Evolutionary conservation across 345 rosid species (phyloP).

Genomic region (Noccaea caerulescens): DNA sequence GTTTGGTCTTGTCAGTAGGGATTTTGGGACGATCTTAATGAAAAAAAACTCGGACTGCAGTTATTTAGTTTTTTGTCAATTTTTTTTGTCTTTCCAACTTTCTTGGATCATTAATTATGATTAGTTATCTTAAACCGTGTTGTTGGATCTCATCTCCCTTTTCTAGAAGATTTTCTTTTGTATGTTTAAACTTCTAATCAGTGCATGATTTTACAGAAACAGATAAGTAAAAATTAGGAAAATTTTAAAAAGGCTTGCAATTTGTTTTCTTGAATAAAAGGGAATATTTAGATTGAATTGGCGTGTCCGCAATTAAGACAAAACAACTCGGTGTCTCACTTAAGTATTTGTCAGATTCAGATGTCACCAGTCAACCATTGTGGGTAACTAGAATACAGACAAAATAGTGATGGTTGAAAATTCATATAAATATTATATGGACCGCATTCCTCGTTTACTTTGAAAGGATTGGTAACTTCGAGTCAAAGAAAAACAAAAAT

Average conservation of each 20-base stretch:
- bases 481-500: not conserved
- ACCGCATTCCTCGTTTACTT: slow-evolving; percentile 15
- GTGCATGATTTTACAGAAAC: not conserved
- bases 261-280: not conserved
- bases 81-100: slow-evolving; percentile 8
- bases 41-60: too few species aligned
- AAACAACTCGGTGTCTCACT: slow-evolving; percentile 9
- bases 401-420: slow-evolving; percentile 30
- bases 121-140: slow-evolving; percentile 4
- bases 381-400: slow-evolving; percentile 28
- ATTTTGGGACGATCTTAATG: not conserved
- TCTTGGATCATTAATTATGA: slow-evolving; percentile 28
- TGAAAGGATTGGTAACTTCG: not conserved
- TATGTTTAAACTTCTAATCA: not conserved
- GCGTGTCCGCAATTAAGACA: slow-evolving; percentile 23
- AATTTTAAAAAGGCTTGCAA: not conserved
- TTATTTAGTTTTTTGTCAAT: not conserved
- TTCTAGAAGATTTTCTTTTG: not conserved
- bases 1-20: slow-evolving; percentile 17
- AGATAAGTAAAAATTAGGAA: not conserved
- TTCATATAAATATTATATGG: not conserved
- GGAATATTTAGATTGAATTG: not conserved
- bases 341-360: slow-evolving; percentile 11
- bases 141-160: not conserved
- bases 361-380: slow-evolving; percentile 31